phyloP scores from a whole-genome alignment of 352 stramenopile species.

The Peronospora belbahrii region DNA sequence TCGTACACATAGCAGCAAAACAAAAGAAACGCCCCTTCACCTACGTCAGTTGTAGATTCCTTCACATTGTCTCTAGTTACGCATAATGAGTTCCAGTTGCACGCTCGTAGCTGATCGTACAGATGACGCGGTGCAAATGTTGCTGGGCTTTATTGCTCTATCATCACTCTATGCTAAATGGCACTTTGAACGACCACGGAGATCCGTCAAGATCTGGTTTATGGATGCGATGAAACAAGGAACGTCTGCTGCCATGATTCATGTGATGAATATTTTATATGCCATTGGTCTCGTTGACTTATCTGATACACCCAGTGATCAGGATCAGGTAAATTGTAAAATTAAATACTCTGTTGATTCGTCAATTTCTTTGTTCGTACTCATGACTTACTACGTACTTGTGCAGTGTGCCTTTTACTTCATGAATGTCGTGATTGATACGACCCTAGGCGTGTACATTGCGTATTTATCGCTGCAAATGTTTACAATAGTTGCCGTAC shows the following conservation, averaged over 20 bases:
- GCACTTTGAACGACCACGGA: slow-evolving; percentile 57
- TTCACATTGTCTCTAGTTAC: neutral
- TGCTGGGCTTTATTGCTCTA: slow-evolving; percentile 66
- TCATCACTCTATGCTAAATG: slow-evolving; percentile 75
- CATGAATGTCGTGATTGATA: slow-evolving; percentile 83
- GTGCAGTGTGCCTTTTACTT: slow-evolving; percentile 79
- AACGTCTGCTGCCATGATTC: slow-evolving; percentile 67
- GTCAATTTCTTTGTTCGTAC: no score
- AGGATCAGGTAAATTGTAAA: slow-evolving; percentile 44
- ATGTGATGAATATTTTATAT: slow-evolving; percentile 74
- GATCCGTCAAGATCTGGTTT: slow-evolving; percentile 66
- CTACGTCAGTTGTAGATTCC: slow-evolving; percentile 20
- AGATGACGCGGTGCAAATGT: slow-evolving; percentile 68
- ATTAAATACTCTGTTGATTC: neutral
- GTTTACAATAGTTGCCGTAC: slow-evolving; percentile 46
- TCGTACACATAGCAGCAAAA: no score
- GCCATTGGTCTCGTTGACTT: slow-evolving; percentile 64
- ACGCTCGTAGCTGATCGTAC: slow-evolving; percentile 64
- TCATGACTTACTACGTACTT: neutral
- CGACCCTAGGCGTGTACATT: slow-evolving; percentile 74
- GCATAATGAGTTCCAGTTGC: slow-evolving; percentile 48
- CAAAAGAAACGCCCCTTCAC: no score
- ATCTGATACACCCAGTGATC: slow-evolving; percentile 35
- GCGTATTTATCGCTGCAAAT: slow-evolving; percentile 67
- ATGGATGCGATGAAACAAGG: slow-evolving; percentile 82